phyloP scores from a whole-genome alignment of 495 filamentous ascomycete genomes.

The Neurospora sp. region DNA sequence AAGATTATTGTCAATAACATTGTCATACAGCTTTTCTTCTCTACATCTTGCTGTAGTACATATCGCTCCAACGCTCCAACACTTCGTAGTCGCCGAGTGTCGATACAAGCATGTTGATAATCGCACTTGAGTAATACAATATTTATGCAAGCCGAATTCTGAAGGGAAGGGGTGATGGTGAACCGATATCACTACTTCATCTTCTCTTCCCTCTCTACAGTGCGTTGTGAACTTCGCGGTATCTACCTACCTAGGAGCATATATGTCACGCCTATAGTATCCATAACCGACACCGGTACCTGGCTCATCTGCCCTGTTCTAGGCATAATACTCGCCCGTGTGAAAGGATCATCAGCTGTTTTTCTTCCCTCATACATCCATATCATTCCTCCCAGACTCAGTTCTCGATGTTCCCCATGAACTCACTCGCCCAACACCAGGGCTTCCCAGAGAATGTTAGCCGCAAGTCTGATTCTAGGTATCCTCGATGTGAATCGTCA shows the following conservation, averaged over 20 bases:
- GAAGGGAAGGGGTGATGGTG: neutral
- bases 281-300: neutral
- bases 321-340: neutral
- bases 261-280: neutral
- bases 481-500: neutral
- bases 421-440: neutral
- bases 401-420: neutral
- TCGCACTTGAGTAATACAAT: neutral
- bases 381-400: neutral
- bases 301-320: neutral
- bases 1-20: neutral
- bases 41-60: neutral
- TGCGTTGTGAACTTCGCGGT: neutral
- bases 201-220: neutral
- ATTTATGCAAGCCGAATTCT: neutral
- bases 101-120: neutral
- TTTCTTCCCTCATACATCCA: neutral
- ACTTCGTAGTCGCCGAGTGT: neutral
- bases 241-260: neutral
- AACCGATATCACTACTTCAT: neutral
- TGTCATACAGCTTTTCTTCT: neutral
- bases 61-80: neutral
- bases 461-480: neutral
- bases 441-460: neutral
- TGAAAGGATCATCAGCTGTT: too few relatives aligned